Base-by-base conservation (phyloP, 805 yeast genomes). In the Kuraishia ogatae region DNA sequence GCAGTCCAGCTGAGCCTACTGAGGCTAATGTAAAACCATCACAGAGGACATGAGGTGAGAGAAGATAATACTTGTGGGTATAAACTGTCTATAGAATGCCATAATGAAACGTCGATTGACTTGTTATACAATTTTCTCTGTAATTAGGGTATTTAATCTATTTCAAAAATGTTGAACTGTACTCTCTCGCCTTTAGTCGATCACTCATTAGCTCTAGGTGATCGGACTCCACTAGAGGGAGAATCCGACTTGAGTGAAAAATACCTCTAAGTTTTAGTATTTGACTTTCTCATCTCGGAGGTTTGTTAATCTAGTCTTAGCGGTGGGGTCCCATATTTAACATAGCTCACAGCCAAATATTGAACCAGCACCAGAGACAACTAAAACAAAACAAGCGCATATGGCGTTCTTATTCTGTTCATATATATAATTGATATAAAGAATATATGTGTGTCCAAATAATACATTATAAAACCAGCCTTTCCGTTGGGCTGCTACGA, bases 21-120 rank as follows among this genome's bases (percentile, higher is more conserved):
- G 54, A 52, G 43, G 54, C 50, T 17, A 28, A 52, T 35, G 35
- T 52, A n/a, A 52, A 52, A 22, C 54, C 54, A 46, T 28, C 50
- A 21, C 21, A 24, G 35, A 52, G 54, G 29, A n/a, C 39, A 2
- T 35, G 17, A 11, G n/a, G 17, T 10, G 43, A 8, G n/a, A 17
- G 13, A 35, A 3, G 17, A 15, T 10, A 15, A 13, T 15, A 17
- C 7, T 13, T 28, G 10, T 28, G 35, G 7, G 43, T 35, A 35
- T 35, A 35, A 35, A 35, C 43, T 35, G 43, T 35, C 43, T 35
- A 35, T 35, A 35, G 43, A 35, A 15, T 15, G 17, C 43, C 43
- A 35, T 35, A 35, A 35, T 35, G 13, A 35, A 35, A 35, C 6
- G 43, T 8, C 13, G 43, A 35, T 15, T 35, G 13, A 35, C 13